Conservation (phyloP, 2,329 filamentous ascomycete genomes). For the Pseudogymnoascus sp. region DNA sequence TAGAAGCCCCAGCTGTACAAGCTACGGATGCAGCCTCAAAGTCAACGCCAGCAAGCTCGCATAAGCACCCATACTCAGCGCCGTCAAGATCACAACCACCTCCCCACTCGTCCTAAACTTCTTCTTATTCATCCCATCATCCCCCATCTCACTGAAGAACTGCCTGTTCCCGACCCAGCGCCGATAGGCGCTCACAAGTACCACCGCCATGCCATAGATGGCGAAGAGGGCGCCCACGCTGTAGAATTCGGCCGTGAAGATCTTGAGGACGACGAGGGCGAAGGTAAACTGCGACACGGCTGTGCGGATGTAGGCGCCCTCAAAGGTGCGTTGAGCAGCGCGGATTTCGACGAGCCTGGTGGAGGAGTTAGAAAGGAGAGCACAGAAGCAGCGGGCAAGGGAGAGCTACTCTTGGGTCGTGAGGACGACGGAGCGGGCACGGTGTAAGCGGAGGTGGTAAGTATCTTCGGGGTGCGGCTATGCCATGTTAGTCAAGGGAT, state of each 20-base stretch:
- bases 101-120: constrained; percentile 58
- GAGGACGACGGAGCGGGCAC: constrained; percentile 73
- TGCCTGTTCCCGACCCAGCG: constrained; percentile 88
- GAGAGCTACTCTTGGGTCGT: constrained; percentile 56
- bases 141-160: constrained; percentile 60
- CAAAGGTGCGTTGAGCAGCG: constrained; percentile 90
- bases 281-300: constrained; percentile 94
- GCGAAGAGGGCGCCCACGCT: constrained; percentile 93
- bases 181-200: constrained; percentile 76
- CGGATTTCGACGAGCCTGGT: constrained; percentile 77
- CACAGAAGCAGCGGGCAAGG: not conserved
- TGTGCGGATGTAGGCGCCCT: constrained; percentile 93
- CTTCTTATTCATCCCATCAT: constrained; percentile 36
- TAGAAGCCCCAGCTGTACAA: not conserved
- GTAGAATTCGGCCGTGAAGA: constrained; percentile 96
- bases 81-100: constrained; percentile 49
- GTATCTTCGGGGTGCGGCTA: constrained; percentile 61
- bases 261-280: constrained; percentile 86
- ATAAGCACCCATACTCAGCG: constrained; percentile 50
- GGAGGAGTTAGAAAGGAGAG: not conserved
- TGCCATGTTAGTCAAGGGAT: constrained; percentile 13
- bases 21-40: constrained; percentile 28
- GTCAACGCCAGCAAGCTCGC: constrained; percentile 48
- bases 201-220: constrained; percentile 76
- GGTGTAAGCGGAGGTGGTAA: constrained; percentile 73